Evolutionary conservation across 495 filamentous ascomycete species (phyloP), one percentile per base, ranked within the genome.

Genomic region (Lasiosphaeria ovina): DNA sequence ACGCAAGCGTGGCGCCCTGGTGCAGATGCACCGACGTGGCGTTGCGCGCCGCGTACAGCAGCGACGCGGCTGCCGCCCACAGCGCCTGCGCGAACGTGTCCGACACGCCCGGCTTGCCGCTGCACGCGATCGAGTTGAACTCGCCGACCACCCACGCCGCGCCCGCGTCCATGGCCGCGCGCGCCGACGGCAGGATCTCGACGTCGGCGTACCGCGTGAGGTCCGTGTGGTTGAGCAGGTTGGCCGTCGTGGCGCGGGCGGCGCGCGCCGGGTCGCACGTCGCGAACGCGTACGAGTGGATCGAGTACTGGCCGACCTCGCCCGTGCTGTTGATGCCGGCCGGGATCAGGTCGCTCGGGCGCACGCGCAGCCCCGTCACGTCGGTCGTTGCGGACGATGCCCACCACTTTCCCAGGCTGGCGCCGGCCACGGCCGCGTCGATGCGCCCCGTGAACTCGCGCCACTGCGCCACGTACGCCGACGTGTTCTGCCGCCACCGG

Each of bases 271-370:
- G 69, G 34, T 72, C 69, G 59, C 69, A 72, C 2, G 70, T 69
- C 16, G 68, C 66, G 54, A 71, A 73, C 11, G 69, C 64, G 50
- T 73, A 72, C 45, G 65, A 67, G 58, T 73, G 70, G 51, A 65
- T 66, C 4, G 66, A 70, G 63, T 73, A 73, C 55, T 66, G 64
- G 14, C 60, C 60, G 5, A 66, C 64, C 47, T 51, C 32, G 35
- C 64, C 64, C 6, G 64, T 66, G 10, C 35, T 35, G 64, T 66
- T 66, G 48, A 66, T 35, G 40, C 64, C 64, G 8, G 64, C 64
- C 3, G 64, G 64, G 55, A 66, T 66, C n/a, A 66, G 64, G 54
- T 66, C 64, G 14, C 40, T 44, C 1, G 64, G 64, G 4, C 64
- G 60, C 17, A 66, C 64, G 6, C 59, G 48, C 35, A 66, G 58